Evolutionary conservation across 306 rosid genomes (phyloP).

Genomic region (Dryas octopetala): DNA sequence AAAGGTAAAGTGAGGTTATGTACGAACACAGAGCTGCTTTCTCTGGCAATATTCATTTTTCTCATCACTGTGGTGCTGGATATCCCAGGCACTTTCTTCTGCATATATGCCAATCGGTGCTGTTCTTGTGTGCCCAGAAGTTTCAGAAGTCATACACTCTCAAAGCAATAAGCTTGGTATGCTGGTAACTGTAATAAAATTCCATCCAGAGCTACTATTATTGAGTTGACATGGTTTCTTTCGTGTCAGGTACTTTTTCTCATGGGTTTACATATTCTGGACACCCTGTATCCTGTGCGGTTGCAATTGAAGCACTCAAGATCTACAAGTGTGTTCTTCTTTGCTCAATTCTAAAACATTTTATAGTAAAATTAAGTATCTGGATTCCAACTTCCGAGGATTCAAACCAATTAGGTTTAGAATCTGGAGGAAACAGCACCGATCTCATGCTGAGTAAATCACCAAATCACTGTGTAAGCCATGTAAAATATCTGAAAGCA

Average conservation of each 20-base stretch:
- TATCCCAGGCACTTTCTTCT: conserved; percentile 88
- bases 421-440: not conserved
- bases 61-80: conserved; percentile 9
- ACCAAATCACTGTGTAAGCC: not conserved
- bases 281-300: conserved; percentile 83
- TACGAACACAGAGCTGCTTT: not conserved
- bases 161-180: conserved; percentile 92
- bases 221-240: conserved; percentile 12
- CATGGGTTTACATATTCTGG: conserved; percentile 98
- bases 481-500: not conserved
- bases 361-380: not conserved
- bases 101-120: conserved; percentile 90
- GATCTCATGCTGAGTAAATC: not conserved
- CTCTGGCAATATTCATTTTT: not conserved
- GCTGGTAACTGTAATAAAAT: conserved; percentile 6
- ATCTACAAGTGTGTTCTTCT: conserved; percentile 72
- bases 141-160: conserved; percentile 73
- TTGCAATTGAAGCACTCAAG: conserved; percentile 88
- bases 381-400: not conserved
- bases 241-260: conserved; percentile 53
- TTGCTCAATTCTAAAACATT: conserved; percentile 10
- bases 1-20: conserved; percentile 52
- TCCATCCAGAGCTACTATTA: not conserved
- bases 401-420: not conserved
- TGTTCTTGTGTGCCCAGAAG: conserved; percentile 83